A percentile compares a stretch with the other conserved stretches of the same genome.
phyloP scores from a whole-genome alignment of 129 eudicot genomes.

The Flaveria brownii region DNA sequence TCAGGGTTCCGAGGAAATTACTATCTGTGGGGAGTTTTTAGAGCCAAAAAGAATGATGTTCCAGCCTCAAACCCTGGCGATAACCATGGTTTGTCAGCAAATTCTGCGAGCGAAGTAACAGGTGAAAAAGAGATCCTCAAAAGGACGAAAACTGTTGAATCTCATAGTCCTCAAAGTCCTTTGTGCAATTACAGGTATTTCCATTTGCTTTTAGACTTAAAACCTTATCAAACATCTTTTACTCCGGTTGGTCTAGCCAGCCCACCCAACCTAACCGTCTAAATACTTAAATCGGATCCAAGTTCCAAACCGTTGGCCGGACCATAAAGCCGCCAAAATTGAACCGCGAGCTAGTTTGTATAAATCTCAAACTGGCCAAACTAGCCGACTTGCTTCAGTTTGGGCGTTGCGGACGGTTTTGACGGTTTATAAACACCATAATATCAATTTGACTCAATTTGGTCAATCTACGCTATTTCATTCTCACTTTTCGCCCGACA shows the following conservation, averaged over 20 bases:
- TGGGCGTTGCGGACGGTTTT: too few relatives aligned
- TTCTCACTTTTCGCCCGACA: background rate
- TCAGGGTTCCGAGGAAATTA: constrained; percentile 31
- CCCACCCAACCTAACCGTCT: too few relatives aligned
- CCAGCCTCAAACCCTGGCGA: constrained; percentile 1
- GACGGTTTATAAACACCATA: too few relatives aligned
- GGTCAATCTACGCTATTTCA: background rate
- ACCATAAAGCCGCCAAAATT: too few relatives aligned
- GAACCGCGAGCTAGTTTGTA: background rate
- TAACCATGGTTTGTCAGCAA: constrained; percentile 1
- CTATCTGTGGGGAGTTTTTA: constrained; percentile 55
- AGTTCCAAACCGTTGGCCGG: too few relatives aligned
- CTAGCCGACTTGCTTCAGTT: too few relatives aligned
- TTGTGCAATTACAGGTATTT: constrained; percentile 37
- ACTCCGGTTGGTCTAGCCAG: background rate
- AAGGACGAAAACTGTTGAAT: constrained; percentile 27
- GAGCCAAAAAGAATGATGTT: constrained; percentile 33
- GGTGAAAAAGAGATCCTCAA: constrained; percentile 5
- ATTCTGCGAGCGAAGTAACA: constrained; percentile 14
- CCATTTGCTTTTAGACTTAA: background rate
- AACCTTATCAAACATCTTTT: background rate
- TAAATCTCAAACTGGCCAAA: background rate
- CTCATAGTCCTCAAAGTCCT: constrained; percentile 47
- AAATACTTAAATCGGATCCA: background rate
- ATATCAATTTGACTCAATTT: too few relatives aligned